Conservation (phyloP, 169 alveolate genomes). For the Plasmodium knowlesi region DNA sequence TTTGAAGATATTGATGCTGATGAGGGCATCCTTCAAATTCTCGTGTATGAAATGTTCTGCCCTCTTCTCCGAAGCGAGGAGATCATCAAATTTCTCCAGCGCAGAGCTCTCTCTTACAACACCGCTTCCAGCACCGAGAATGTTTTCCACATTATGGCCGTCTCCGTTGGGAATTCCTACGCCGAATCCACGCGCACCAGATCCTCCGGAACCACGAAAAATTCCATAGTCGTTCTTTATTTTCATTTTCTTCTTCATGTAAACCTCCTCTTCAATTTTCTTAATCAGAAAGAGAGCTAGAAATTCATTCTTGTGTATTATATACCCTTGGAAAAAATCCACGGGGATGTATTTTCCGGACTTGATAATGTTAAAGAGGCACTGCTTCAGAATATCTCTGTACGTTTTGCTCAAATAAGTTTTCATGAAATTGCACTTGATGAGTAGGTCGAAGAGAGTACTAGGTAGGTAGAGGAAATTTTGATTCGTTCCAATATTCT, state of each 20-base stretch:
- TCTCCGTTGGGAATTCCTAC: neutral
- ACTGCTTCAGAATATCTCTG: slow-evolving; percentile 63
- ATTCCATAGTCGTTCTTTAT: neutral
- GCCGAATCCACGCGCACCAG: neutral
- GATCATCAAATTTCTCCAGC: slow-evolving; percentile 20
- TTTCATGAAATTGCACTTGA: slow-evolving; percentile 59
- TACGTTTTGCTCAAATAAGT: slow-evolving; percentile 59
- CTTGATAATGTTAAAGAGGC: slow-evolving; percentile 27
- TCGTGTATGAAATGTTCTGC: slow-evolving; percentile 70
- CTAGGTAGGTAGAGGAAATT: slow-evolving; percentile 50
- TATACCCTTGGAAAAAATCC: slow-evolving; percentile 75
- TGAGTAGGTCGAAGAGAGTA: slow-evolving; percentile 37
- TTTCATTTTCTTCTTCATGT: slow-evolving; percentile 57
- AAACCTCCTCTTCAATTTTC: slow-evolving; percentile 44
- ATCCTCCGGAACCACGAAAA: neutral
- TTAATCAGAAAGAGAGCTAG: slow-evolving; percentile 43
- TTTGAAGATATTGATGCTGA: slow-evolving; percentile 28
- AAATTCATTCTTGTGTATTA: slow-evolving; percentile 62
- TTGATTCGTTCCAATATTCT: neutral
- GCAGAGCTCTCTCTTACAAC: neutral
- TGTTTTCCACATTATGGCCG: neutral
- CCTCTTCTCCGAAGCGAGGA: slow-evolving; percentile 52
- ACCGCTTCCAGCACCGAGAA: neutral
- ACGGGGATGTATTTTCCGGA: slow-evolving; percentile 64
- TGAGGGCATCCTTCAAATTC: slow-evolving; percentile 52